phyloP scores from a whole-genome alignment of 257 asterid species.

The Nyctanthes arbortristis region DNA sequence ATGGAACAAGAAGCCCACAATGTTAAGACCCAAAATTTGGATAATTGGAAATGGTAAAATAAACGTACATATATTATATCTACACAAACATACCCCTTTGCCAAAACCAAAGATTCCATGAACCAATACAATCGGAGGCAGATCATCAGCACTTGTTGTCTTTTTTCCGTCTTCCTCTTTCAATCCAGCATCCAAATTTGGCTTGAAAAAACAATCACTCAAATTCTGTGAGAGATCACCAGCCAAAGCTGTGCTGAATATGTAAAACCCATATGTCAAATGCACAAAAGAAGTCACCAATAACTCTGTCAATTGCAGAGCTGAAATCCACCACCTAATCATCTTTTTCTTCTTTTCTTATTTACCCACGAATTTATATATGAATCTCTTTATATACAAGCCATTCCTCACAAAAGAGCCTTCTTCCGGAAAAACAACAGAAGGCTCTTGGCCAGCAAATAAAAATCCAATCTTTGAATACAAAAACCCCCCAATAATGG shows the following conservation, averaged over 20 bases:
- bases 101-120: conserved; percentile 99
- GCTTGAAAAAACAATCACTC: conserved; percentile 64
- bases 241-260: conserved; percentile 88
- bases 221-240: conserved; percentile 76
- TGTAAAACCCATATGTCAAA: conserved; percentile 83
- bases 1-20: conserved; percentile 7
- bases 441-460: conserved; percentile 41
- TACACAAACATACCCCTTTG: conserved; percentile 70
- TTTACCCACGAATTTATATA: neutral
- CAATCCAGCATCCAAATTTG: conserved; percentile 47
- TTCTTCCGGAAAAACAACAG: conserved; percentile 54
- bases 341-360: conserved; percentile 27
- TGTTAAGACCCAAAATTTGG: conserved; percentile 1
- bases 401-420: conserved; percentile 32
- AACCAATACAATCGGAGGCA: conserved; percentile 93
- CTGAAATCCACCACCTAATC: conserved; percentile 74
- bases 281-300: conserved; percentile 77
- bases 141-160: conserved; percentile 45
- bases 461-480: conserved; percentile 12
- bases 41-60: neutral
- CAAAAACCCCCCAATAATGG: conserved; percentile 14
- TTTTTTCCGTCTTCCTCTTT: conserved; percentile 37
- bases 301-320: conserved; percentile 71
- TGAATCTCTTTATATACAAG: no score
- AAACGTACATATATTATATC: no score